phyloP scores from a whole-genome alignment of 2,329 filamentous ascomycete species.

The Epichloe uncinata region DNA sequence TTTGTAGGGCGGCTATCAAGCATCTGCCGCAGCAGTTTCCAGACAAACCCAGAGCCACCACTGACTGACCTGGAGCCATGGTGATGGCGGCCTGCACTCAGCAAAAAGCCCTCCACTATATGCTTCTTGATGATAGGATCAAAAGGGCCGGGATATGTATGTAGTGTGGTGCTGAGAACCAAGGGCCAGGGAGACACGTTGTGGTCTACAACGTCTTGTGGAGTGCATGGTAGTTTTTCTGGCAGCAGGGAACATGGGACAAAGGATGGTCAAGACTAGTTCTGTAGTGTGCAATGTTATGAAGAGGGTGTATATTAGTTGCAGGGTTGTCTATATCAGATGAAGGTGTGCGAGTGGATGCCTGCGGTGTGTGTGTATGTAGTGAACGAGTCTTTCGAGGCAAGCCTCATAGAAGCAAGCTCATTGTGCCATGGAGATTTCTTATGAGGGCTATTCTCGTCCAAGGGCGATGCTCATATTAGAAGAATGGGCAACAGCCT shows the following conservation, averaged over 20 bases:
- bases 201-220: conserved; percentile 10
- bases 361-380: not conserved
- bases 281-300: conserved; percentile 10
- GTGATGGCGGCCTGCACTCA: not conserved
- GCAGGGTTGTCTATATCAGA: conserved; percentile 18
- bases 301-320: conserved; percentile 14
- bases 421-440: no score
- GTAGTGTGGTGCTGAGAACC: conserved; percentile 3
- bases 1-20: not conserved
- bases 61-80: not conserved
- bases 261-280: conserved; percentile 4
- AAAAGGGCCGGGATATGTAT: not conserved
- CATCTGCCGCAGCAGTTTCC: conserved; percentile 5
- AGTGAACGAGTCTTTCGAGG: not conserved
- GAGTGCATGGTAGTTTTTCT: conserved; percentile 3
- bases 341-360: not conserved
- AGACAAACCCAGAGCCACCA: not conserved
- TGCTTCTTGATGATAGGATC: not conserved
- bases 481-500: not conserved
- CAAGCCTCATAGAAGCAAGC: no score
- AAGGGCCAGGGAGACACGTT: conserved; percentile 7
- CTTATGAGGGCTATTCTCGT: not conserved
- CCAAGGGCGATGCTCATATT: not conserved
- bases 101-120: not conserved
- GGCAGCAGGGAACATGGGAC: conserved; percentile 4